These are phyloP conservation scores for Sporothrix brasiliensis DNA, from an alignment of 2,329 filamentous ascomycete species.

Conservation along the genomic window DNA sequence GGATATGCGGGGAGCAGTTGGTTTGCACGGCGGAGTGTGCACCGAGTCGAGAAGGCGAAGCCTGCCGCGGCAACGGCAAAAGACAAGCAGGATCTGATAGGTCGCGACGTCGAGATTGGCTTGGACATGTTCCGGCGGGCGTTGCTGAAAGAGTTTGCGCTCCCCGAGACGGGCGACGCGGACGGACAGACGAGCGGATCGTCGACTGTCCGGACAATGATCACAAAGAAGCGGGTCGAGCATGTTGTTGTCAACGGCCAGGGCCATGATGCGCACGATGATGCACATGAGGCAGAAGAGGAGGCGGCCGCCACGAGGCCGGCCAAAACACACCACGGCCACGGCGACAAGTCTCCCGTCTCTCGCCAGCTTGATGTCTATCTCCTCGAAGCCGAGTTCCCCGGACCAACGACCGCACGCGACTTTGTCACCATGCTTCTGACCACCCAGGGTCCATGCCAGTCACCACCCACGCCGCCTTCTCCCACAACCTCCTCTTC, in stretches of 20 bases:
- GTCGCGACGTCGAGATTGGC: constrained; percentile 41
- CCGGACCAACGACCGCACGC: constrained; percentile 81
- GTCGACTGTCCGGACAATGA: constrained; percentile 80
- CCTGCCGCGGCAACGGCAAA: background rate
- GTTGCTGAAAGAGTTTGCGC: constrained; percentile 73
- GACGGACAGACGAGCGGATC: constrained; percentile 62
- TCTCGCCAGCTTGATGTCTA: constrained; percentile 58
- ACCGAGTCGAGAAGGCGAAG: constrained; percentile 45
- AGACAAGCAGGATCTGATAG: background rate
- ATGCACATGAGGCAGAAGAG: background rate
- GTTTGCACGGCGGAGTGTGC: constrained; percentile 85
- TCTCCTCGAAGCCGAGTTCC: constrained; percentile 85
- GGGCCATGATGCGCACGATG: background rate
- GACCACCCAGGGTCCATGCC: constrained; percentile 25
- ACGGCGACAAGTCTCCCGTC: background rate
- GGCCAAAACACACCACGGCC: too few species aligned
- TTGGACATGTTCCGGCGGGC: constrained; percentile 79
- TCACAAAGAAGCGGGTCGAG: constrained; percentile 75
- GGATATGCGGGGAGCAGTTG: constrained; percentile 84
- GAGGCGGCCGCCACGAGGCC: constrained; percentile 50
- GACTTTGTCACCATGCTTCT: constrained; percentile 84
- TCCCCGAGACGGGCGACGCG: constrained; percentile 65
- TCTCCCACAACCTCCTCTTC: constrained; percentile 22
- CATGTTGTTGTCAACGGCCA: constrained; percentile 56
- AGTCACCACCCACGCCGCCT: background rate